These are phyloP conservation scores for Saccharomyces paradoxus DNA, from an alignment of 805 yeast genomes.

Conservation along the genomic window DNA sequence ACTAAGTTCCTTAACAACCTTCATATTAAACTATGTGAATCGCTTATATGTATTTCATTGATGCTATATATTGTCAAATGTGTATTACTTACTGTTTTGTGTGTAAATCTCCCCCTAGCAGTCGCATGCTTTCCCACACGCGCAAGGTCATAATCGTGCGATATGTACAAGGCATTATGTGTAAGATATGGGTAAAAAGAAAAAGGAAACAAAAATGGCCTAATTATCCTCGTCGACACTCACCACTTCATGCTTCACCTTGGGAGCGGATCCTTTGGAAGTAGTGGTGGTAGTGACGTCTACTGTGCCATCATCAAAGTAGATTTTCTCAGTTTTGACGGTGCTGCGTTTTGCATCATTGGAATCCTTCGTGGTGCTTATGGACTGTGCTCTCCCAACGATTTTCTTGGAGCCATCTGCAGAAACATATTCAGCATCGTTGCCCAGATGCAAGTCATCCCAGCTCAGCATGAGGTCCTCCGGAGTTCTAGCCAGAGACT, in stretches of 20 bases:
- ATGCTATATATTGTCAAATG: neutral
- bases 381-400: slow-evolving; percentile 34
- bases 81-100: neutral
- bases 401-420: slow-evolving; percentile 16
- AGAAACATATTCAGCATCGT: slow-evolving; percentile 1
- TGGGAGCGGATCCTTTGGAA: neutral
- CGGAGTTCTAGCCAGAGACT: slow-evolving; percentile 7
- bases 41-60: neutral
- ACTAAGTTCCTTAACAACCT: slow-evolving; percentile 6
- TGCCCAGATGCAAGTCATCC: slow-evolving; percentile 1
- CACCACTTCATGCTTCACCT: neutral
- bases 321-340: slow-evolving; percentile 31
- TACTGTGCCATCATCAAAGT: slow-evolving; percentile 37
- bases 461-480: slow-evolving; percentile 20
- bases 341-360: slow-evolving; percentile 40
- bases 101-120: neutral
- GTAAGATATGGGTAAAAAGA: neutral
- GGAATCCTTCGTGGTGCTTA: slow-evolving; percentile 26
- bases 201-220: neutral
- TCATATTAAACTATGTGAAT: neutral
- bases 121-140: neutral
- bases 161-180: neutral
- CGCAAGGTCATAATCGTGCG: neutral
- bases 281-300: slow-evolving; percentile 2
- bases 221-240: neutral